Base-by-base conservation (phyloP, 2,329 filamentous ascomycete species). In the Rasamsonia emersonii region DNA sequence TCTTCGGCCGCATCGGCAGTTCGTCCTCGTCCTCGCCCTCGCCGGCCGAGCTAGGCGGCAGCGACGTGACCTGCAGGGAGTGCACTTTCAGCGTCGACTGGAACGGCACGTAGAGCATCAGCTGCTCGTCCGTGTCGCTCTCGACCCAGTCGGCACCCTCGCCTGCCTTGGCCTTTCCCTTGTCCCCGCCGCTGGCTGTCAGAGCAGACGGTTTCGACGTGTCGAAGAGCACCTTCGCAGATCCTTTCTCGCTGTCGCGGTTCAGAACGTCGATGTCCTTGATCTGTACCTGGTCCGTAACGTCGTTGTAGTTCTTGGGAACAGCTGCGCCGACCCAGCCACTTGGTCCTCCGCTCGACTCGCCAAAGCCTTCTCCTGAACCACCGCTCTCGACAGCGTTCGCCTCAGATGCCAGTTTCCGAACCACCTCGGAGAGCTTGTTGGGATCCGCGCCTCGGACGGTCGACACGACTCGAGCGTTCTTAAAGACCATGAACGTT, bases 71-170 rank as follows among this genome's bases (percentile, higher is more conserved):
- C 63, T 96, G 69, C 35, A 74, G 63, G 8, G 86, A 88, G 62
- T 95, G 89, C 31, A 96, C 72, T 68, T 96, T 98, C 43, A 94
- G 58, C 28, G 78, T 84, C 18, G 81, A 77, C 58, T 88, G 81
- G 64, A 98, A 94, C 1, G 91, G 89, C 36, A 93, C 71, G 61
- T 80, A 96, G 28, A 98, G 72, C 73, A 96, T 83, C 40, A 98
- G 68, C 67, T 98, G 91, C 64, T 96, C 88, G 54, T 98, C 91
- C 20, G 89, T 93, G 53, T 95, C 89, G 58, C 86, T 95, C 68
- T 95, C 85, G 14, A 96, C 79, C 80, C 84, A 96, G 61, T 98
- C 89, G 53, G 75, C 76, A 15, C 56, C 57, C 19, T 65, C 62
- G 7, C 62, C 58, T 34, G 64, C 71, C 48, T 77, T 75, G 29